phyloP scores from a whole-genome alignment of 23 red algal species.

The Gracilaria domingensis region DNA sequence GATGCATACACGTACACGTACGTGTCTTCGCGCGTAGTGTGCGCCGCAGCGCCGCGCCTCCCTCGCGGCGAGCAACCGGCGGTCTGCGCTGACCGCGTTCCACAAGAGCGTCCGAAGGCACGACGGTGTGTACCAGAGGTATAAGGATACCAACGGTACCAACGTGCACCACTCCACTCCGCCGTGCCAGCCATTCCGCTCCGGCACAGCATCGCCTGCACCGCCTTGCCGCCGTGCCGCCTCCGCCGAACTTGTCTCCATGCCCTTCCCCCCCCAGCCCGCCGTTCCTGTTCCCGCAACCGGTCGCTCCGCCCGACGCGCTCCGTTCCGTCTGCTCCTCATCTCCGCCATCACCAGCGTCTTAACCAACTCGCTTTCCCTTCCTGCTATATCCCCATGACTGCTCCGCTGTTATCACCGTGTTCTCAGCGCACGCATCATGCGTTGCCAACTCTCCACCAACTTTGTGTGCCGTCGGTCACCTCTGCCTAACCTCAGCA shows the following conservation, averaged over 20 bases:
- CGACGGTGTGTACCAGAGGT: too few species aligned
- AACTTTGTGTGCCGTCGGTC: background rate
- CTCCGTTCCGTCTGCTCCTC: conserved; percentile 20
- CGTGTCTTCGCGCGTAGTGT: too few species aligned
- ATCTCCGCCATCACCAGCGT: conserved; percentile 42
- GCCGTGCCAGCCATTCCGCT: too few species aligned
- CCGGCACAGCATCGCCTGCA: too few species aligned
- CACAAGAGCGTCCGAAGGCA: too few species aligned
- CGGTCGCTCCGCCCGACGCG: background rate
- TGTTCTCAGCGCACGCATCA: background rate
- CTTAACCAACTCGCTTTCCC: conserved; percentile 35
- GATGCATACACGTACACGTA: too few species aligned
- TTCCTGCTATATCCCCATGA: conserved; percentile 36
- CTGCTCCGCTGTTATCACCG: background rate
- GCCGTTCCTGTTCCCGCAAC: background rate
- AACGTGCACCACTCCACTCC: too few species aligned
- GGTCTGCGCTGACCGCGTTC: too few species aligned
- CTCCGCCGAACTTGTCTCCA: background rate
- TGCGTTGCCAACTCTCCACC: background rate
- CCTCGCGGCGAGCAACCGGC: too few species aligned
- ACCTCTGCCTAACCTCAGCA: background rate
- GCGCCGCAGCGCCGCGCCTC: too few species aligned
- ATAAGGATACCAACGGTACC: too few species aligned
- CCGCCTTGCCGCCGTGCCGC: too few species aligned
- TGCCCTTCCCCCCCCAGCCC: conserved; percentile 4